Base-by-base conservation (phyloP, 495 filamentous ascomycete genomes). In the Aspergillus sclerotiicarbonarius region DNA sequence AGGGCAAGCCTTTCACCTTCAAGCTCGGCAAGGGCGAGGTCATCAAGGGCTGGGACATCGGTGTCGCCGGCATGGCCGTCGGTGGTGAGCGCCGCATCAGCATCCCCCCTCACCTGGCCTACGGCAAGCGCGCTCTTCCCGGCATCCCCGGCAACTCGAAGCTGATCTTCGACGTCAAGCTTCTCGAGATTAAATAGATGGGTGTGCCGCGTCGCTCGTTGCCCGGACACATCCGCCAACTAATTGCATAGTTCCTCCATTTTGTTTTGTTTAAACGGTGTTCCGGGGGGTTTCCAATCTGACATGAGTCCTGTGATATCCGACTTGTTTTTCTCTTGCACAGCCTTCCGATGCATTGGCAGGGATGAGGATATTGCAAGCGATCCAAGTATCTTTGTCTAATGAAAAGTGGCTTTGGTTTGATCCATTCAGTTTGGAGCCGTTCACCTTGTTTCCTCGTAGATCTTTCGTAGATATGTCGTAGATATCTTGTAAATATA, bases 11-110 rank as follows among this genome's bases (percentile, higher is more conserved):
- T 18, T 99, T 99, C 78, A 82, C 79, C 63, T 97, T 98, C 86
- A 93, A 90, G 75, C 82, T 96, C 50, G 94, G 95, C 62, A 84
- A 84, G 70, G 92, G 92, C 57, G 90, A 97, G 68, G 94, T 99
- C 62, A 98, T 99, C 79, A 92, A 96, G 82, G 94, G 94, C 63
- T 97, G 93, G 94, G 95, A 99, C 70, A 85, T 96, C 59, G 94
- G 94, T 72, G 76, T 99, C 60, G 82, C 80, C 56, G 94, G 94
- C 69, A 96, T 99, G 92, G 77, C 87, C 53, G 84, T 90, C 56
- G 92, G 94, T 72, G 91, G 91, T 58, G 95, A 98, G 82, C 90
- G 94, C 61, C 85, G 94, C 52, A 83, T 99, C 67, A 89, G 82
- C 51, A 89, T 99, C 66, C 94, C 94, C 39, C 80, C 94, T 16